A percentile compares a stretch with the other conserved stretches of the same genome.
Conservation (phyloP, 495 filamentous ascomycete species). For the Monascus purpureus region DNA sequence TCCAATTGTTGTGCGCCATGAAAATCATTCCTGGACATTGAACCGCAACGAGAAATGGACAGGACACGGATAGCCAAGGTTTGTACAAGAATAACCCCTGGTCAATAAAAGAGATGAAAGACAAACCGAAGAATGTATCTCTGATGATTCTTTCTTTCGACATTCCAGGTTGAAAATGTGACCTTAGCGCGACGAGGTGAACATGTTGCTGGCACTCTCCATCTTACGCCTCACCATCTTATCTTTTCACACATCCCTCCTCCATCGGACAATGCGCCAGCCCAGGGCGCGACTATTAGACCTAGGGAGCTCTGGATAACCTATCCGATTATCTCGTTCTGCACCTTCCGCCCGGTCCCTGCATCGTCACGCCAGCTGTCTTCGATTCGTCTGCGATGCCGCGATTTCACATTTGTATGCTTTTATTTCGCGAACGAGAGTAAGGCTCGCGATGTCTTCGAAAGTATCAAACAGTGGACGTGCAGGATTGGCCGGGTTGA, state of each 20-base stretch:
- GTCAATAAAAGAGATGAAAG: conserved; percentile 1
- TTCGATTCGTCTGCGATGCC: conserved; percentile 74
- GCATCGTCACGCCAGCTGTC: conserved; percentile 58
- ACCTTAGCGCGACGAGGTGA: conserved; percentile 47
- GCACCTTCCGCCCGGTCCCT: conserved; percentile 56
- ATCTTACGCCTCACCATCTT: conserved; percentile 52
- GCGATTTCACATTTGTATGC: conserved; percentile 85
- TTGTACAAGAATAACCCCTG: conserved; percentile 1
- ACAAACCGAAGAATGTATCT: neutral
- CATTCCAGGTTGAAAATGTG: conserved; percentile 44
- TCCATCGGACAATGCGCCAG: conserved; percentile 17
- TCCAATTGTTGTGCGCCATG: no score
- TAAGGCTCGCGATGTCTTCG: conserved; percentile 73
- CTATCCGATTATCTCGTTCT: conserved; percentile 76
- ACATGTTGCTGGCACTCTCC: conserved; percentile 44
- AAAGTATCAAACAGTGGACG: conserved; percentile 68
- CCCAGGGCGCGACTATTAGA: conserved; percentile 21
- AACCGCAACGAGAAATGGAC: conserved; percentile 34
- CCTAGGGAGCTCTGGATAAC: conserved; percentile 83
- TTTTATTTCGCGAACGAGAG: conserved; percentile 72
- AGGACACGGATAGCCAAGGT: conserved; percentile 45
- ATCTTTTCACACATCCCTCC: conserved; percentile 43
- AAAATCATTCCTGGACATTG: conserved; percentile 19
- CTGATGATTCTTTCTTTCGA: neutral
- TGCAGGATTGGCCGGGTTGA: conserved; percentile 75